Conservation (phyloP, 495 filamentous ascomycete genomes). For the Hypomontagnella submonticulosa region DNA sequence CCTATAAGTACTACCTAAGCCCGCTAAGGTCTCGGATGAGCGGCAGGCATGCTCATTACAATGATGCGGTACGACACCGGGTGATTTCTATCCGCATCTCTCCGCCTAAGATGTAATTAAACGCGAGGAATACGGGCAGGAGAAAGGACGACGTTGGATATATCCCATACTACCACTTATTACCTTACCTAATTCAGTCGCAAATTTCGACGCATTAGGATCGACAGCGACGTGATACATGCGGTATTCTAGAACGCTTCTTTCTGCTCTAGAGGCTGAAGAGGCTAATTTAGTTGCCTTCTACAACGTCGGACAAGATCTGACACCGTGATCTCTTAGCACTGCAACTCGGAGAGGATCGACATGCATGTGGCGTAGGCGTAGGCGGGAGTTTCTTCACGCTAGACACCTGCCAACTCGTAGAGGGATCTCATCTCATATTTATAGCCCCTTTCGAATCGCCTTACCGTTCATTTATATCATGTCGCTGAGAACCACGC, state of each 20-base stretch:
- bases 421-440: constrained; percentile 11
- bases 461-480: constrained; percentile 4
- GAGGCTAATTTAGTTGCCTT: constrained; percentile 3
- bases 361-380: constrained; percentile 27
- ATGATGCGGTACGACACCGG: constrained; percentile 19
- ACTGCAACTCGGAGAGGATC: constrained; percentile 14
- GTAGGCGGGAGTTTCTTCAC: constrained; percentile 13
- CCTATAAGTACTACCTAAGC: constrained; percentile 9
- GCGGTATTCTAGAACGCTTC: constrained; percentile 39
- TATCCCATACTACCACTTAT: not conserved
- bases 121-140: not conserved
- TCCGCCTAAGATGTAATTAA: not conserved
- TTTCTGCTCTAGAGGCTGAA: constrained; percentile 15
- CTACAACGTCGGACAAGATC: constrained; percentile 10
- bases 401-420: constrained; percentile 4
- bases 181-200: not conserved
- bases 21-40: constrained; percentile 18
- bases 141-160: not conserved
- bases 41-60: constrained; percentile 6
- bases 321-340: constrained; percentile 9
- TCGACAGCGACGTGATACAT: constrained; percentile 8
- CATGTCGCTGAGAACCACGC: not conserved
- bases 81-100: constrained; percentile 2
- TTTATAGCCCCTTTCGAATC: constrained; percentile 9
- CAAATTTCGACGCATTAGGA: not conserved